Evolutionary conservation across 805 yeast genomes (phyloP).

Genomic region (Saccharomyces jurei): DNA sequence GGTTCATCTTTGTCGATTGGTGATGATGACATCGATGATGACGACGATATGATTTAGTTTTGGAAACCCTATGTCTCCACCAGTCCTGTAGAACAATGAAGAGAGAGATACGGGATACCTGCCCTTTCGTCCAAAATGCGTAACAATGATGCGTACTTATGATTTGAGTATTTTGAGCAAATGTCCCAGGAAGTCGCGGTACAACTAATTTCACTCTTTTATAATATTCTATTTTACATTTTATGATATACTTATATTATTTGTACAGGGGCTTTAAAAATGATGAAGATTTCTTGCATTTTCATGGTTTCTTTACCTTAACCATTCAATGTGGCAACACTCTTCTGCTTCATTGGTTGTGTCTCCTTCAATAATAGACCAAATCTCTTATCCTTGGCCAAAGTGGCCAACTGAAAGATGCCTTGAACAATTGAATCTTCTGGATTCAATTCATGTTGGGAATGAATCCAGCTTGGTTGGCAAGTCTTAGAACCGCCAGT

Average conservation of each 20-base stretch:
- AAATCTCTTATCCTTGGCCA: slow-evolving; percentile 59
- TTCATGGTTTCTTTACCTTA: slow-evolving; percentile 12
- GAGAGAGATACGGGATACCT: neutral
- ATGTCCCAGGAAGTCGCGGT: neutral
- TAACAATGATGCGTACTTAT: neutral
- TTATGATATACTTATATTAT: neutral
- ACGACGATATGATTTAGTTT: neutral
- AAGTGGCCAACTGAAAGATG: slow-evolving; percentile 46
- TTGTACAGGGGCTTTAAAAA: neutral
- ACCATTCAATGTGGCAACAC: neutral
- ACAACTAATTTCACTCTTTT: neutral
- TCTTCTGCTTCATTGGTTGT: slow-evolving; percentile 40
- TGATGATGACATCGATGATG: slow-evolving; percentile 31
- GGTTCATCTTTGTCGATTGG: slow-evolving; percentile 33
- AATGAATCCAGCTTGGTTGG: slow-evolving; percentile 83
- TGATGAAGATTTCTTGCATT: neutral
- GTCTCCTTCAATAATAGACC: slow-evolving; percentile 61
- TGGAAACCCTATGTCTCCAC: neutral
- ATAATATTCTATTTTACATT: neutral
- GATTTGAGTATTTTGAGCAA: neutral
- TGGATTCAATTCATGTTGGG: slow-evolving; percentile 55
- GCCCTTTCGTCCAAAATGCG: neutral
- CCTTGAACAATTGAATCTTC: slow-evolving; percentile 36
- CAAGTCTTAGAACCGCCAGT: slow-evolving; percentile 69
- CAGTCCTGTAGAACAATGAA: neutral